phyloP scores from a whole-genome alignment of 805 yeast genomes.

The Saturnispora mendoncae region DNA sequence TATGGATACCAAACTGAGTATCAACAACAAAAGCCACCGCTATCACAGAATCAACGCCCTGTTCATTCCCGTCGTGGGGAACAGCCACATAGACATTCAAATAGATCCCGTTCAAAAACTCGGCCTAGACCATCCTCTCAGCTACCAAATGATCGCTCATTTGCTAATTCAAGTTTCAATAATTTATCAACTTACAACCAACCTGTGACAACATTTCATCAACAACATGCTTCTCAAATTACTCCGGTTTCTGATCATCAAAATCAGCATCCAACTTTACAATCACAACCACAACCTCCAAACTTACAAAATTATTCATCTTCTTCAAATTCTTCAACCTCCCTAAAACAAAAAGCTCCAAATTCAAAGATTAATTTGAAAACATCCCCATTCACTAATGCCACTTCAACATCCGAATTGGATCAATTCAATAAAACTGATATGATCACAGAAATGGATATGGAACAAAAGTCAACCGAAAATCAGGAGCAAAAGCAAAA shows the following conservation, averaged over 20 bases:
- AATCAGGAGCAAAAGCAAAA: no score
- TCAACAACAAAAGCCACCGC: no score
- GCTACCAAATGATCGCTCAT: neutral
- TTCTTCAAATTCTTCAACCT: conserved; percentile 7
- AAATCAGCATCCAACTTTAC: neutral
- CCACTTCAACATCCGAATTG: conserved; percentile 2
- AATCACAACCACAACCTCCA: neutral
- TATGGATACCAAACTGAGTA: no score
- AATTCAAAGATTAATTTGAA: neutral
- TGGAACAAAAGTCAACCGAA: neutral
- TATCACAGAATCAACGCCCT: no score
- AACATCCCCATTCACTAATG: conserved; percentile 1
- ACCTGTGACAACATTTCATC: neutral
- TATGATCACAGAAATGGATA: neutral
- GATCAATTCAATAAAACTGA: neutral
- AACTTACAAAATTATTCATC: neutral
- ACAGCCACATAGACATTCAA: neutral
- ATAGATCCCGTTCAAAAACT: neutral
- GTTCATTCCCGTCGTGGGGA: no score
- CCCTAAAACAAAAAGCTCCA: neutral
- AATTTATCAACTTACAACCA: neutral
- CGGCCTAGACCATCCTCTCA: neutral
- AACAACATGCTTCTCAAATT: no score
- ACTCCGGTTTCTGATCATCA: neutral
- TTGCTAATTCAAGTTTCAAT: neutral